Evolutionary conservation across 192 early-diverging fungal species (phyloP), one percentile per base, ranked within the genome.

Genomic region (Coemansia sp.): DNA sequence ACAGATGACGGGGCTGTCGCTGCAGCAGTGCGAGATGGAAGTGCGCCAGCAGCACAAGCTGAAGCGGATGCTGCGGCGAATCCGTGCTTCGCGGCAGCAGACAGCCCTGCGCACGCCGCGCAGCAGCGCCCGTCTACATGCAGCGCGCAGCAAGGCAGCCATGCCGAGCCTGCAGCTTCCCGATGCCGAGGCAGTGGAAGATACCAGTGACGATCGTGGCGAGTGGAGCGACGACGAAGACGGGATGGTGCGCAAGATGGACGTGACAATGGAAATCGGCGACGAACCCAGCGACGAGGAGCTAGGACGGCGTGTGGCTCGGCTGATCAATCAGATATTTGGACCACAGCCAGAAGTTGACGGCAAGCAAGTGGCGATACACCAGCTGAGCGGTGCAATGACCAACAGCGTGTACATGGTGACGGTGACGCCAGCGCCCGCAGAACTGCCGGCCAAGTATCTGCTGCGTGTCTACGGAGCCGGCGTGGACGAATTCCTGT

Each of bases 401-500:
- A 89, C 87, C 45, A 89, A 89, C 70, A 80, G 75, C 56, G 60
- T 80, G 1, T 75, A 34, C 41, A 71, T 75, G 62, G 60, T 78
- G 5, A 63, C 49, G 3, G 30, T 71, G 20, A 3, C 28, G 2
- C 17, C 7, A 1, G 26, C 43, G 8, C 14, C 14, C 1, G 20
- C 23, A 8, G 31, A 41, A 11, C 39, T 69, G 44, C 66, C 62
- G 3, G 45, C 53, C 2, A 84, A 81, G 56, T 70, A 68, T 40
- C 43, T 92, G 23, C 53, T 90, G 32, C 81, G 92, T 20, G 78
- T 95, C 1, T 95, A 95, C 57, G 92, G 92, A 1, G 52, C 82
- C 2, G 92, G 88, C 5, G 85, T 84, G 26, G 92, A 91, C 17
- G 67, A 88, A 45, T 75, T 93, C 15, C 62, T 92, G 39, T 82